These are phyloP conservation scores for Moelleriella libera DNA, from an alignment of 2,329 filamentous ascomycete species.

Conservation along the genomic window DNA sequence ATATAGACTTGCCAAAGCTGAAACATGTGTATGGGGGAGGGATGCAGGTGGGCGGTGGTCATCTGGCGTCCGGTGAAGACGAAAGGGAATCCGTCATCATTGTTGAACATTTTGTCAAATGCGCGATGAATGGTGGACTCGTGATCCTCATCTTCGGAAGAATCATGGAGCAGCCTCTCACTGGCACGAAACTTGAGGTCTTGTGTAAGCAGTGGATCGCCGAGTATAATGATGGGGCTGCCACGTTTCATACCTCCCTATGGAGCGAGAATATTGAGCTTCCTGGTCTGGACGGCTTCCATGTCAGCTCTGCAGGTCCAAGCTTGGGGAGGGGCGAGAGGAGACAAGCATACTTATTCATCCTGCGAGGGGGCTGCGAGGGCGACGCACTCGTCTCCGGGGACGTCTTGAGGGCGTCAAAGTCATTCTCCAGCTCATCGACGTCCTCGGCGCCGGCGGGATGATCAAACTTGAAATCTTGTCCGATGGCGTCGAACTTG, in stretches of 20 bases:
- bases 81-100: conserved; percentile 43
- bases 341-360: conserved; percentile 4
- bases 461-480: conserved; percentile 21
- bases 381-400: conserved; percentile 27
- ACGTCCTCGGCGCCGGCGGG: conserved; percentile 29
- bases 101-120: conserved; percentile 44
- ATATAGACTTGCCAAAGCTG: conserved; percentile 57
- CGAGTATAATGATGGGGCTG: neutral
- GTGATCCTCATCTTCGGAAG: conserved; percentile 40
- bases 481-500: conserved; percentile 51
- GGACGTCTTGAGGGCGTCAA: conserved; percentile 38
- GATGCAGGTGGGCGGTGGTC: conserved; percentile 33
- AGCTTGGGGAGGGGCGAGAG: neutral
- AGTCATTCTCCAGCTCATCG: conserved; percentile 40
- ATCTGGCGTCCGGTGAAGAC: conserved; percentile 30
- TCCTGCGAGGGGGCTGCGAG: conserved; percentile 9
- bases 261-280: conserved; percentile 33
- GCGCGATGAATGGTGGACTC: conserved; percentile 41
- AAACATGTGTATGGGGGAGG: conserved; percentile 43
- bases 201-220: neutral
- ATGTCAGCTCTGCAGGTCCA: neutral
- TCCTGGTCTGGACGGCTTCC: conserved; percentile 1
- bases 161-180: conserved; percentile 34
- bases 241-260: conserved; percentile 28
- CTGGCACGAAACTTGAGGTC: conserved; percentile 32